A percentile compares a stretch with the other conserved stretches of the same genome.
These are phyloP conservation scores for Rhizoclosmatium globosum DNA, from an alignment of 192 early-diverging fungal species.

Conservation along the genomic window DNA sequence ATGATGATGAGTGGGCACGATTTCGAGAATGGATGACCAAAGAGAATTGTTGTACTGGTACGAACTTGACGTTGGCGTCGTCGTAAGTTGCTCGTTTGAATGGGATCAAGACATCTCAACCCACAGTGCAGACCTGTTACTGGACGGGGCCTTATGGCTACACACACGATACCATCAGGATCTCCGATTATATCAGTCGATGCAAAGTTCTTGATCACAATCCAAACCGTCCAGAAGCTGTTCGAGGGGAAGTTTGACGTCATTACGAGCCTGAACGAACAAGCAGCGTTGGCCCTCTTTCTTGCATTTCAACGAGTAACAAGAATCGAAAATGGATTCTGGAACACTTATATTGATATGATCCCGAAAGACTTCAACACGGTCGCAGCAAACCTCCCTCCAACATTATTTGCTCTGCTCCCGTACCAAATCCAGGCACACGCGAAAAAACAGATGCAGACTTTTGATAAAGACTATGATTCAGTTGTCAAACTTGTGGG, in stretches of 20 bases:
- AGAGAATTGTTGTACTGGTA: constrained; percentile 13
- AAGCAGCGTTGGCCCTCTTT: constrained; percentile 26
- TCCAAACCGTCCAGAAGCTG: background rate
- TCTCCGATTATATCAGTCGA: constrained; percentile 17
- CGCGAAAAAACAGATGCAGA: background rate
- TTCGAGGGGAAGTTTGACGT: background rate
- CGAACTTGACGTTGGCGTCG: constrained; percentile 25
- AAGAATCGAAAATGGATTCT: background rate
- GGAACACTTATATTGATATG: constrained; percentile 31
- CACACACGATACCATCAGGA: constrained; percentile 11
- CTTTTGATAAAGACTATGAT: constrained; percentile 15
- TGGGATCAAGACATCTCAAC: background rate
- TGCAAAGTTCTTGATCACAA: constrained; percentile 27
- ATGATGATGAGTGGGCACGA: constrained; percentile 19
- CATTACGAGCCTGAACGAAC: constrained; percentile 12
- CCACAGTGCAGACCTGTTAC: background rate
- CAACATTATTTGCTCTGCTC: background rate
- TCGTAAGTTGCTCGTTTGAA: background rate
- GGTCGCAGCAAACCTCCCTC: constrained; percentile 30
- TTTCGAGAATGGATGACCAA: constrained; percentile 26
- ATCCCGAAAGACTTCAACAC: constrained; percentile 32
- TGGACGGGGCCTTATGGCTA: constrained; percentile 40
- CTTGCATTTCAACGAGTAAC: constrained; percentile 6
- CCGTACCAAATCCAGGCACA: background rate
- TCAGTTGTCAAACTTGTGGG: background rate